Evolutionary conservation across 495 filamentous ascomycete species (phyloP).

Genomic region (Neurospora cerealis): DNA sequence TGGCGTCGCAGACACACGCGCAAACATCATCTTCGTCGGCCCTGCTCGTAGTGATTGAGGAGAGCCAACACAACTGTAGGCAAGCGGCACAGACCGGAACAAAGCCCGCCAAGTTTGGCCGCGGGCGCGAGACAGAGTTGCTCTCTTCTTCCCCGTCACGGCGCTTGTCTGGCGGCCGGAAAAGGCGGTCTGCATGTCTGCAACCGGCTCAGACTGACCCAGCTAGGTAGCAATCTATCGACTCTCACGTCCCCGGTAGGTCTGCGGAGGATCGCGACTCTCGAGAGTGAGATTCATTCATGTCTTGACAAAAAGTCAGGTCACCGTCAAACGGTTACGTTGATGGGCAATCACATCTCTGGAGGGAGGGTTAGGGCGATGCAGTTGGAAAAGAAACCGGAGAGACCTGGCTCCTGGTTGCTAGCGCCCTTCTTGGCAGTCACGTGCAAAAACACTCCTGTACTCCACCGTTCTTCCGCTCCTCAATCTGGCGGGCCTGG

Average conservation of each 20-base stretch:
- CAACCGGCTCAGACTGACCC: neutral
- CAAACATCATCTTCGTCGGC: neutral
- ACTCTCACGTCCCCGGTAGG: neutral
- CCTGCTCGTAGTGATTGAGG: neutral
- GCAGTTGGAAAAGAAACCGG: neutral
- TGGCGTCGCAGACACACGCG: neutral
- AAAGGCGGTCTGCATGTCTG: neutral
- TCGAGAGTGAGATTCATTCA: neutral
- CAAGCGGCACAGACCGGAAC: neutral
- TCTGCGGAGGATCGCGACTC: neutral
- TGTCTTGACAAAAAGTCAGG: neutral
- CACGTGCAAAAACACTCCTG: constrained; percentile 17
- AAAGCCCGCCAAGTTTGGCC: neutral
- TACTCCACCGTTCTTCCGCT: constrained; percentile 16
- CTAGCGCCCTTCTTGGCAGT: constrained; percentile 9
- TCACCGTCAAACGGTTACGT: neutral
- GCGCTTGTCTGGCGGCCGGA: neutral
- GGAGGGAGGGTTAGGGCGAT: neutral
- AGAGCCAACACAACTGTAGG: neutral
- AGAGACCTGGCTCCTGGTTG: neutral
- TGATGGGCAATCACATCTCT: neutral
- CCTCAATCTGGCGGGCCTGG: constrained; percentile 2
- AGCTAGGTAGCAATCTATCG: neutral
- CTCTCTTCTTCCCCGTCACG: neutral
- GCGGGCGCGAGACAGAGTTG: neutral